phyloP scores from a whole-genome alignment of 2,329 filamentous ascomycete species.

The Phialophora expanda region DNA sequence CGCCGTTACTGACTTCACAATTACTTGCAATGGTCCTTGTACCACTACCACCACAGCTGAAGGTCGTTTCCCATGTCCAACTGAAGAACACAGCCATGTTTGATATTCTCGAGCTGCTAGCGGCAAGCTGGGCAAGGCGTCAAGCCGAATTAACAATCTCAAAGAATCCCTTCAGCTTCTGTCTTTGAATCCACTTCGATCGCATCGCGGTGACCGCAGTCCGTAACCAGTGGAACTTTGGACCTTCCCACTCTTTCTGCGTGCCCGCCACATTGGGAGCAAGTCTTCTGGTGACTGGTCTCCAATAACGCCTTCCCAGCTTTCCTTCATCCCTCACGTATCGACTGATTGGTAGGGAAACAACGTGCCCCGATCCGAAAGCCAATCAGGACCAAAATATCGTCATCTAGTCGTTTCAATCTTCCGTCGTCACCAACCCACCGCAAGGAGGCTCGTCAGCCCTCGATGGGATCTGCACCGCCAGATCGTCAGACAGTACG shows the following conservation, averaged over 20 bases:
- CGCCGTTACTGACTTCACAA: not conserved
- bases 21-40: slow-evolving; percentile 17
- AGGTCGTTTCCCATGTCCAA: slow-evolving; percentile 7
- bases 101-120: slow-evolving; percentile 11
- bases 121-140: not conserved
- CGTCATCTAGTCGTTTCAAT: slow-evolving; percentile 4
- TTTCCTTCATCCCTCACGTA: no score
- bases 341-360: slow-evolving; percentile 6
- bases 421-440: not conserved
- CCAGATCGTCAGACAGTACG: not conserved
- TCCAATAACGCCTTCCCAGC: not conserved
- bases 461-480: not conserved
- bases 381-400: not conserved
- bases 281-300: not conserved
- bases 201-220: not conserved
- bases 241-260: not conserved
- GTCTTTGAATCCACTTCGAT: not conserved
- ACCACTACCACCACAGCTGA: slow-evolving; percentile 16
- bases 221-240: not conserved
- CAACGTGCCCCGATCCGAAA: slow-evolving; percentile 4
- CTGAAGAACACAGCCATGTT: slow-evolving; percentile 6
- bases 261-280: not conserved
- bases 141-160: slow-evolving; percentile 1
- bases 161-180: not conserved
- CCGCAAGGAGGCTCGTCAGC: not conserved